phyloP scores from a whole-genome alignment of 2,329 filamentous ascomycete genomes.

The Mariannaea sp. region DNA sequence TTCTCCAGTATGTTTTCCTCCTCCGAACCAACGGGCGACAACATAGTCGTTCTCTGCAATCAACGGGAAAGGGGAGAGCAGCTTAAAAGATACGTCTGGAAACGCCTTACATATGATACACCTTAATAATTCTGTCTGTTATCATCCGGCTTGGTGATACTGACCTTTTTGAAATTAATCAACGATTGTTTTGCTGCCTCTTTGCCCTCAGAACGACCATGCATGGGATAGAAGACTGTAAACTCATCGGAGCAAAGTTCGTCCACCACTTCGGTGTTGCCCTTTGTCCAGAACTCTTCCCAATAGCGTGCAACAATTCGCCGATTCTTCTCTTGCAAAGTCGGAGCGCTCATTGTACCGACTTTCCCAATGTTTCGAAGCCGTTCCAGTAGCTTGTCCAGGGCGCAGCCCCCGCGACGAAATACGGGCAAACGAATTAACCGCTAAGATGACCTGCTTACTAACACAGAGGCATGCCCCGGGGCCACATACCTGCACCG shows the following conservation, averaged over 20 bases:
- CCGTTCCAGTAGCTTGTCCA: too few relatives aligned
- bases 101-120: constrained; percentile 1
- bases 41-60: constrained; percentile 19
- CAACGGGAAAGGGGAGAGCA: not conserved
- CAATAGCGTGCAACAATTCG: not conserved
- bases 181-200: constrained; percentile 15
- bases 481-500: too few relatives aligned
- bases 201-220: constrained; percentile 18
- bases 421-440: too few relatives aligned
- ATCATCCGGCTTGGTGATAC: not conserved
- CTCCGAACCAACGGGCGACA: constrained; percentile 23
- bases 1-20: constrained; percentile 23
- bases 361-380: too few relatives aligned
- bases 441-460: too few relatives aligned
- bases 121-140: not conserved
- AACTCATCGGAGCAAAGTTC: constrained; percentile 21
- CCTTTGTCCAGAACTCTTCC: constrained; percentile 24
- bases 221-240: constrained; percentile 22
- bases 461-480: too few relatives aligned
- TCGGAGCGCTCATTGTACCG: constrained; percentile 18
- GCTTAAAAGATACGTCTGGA: constrained; percentile 5
- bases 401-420: too few relatives aligned
- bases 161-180: constrained; percentile 17
- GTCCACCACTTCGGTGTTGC: constrained; percentile 18
- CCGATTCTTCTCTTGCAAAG: not conserved